Evolutionary conservation across 2,329 filamentous ascomycete genomes (phyloP).

Genomic region (Talaromyces sp.): DNA sequence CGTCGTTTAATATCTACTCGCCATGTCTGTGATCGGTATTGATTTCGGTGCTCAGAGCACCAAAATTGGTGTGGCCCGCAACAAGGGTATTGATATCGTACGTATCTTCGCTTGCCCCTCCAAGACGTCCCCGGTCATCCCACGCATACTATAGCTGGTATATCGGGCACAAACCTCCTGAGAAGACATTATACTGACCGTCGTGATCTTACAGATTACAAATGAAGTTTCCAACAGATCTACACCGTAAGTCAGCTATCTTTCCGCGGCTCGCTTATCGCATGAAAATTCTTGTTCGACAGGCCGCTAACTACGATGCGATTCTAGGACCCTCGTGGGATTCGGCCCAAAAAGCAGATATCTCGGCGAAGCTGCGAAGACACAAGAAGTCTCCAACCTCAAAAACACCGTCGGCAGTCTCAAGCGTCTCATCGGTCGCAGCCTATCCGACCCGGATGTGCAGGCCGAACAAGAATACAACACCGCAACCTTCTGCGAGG

Average conservation of each 20-base stretch:
- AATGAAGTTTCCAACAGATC: constrained; percentile 99
- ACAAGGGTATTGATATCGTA: constrained; percentile 98
- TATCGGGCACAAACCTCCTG: background rate
- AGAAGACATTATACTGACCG: background rate
- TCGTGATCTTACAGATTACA: constrained; percentile 65
- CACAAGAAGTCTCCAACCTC: constrained; percentile 97
- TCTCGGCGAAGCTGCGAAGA: constrained; percentile 93
- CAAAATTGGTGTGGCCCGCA: constrained; percentile 94
- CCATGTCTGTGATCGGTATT: constrained; percentile 68
- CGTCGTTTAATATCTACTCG: constrained; percentile 12
- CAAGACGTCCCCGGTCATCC: constrained; percentile 18
- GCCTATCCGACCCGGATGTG: constrained; percentile 84
- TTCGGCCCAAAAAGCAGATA: constrained; percentile 94
- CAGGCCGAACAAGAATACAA: constrained; percentile 89
- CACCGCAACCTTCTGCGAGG: constrained; percentile 78
- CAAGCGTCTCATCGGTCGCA: constrained; percentile 87
- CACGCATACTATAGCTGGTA: constrained; percentile 3
- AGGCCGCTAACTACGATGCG: background rate
- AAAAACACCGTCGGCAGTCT: constrained; percentile 96
- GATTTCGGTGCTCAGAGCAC: constrained; percentile 97
- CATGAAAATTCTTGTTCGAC: constrained; percentile 7
- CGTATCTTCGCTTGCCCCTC: constrained; percentile 47
- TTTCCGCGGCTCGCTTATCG: constrained; percentile 1
- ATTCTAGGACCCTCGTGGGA: constrained; percentile 76
- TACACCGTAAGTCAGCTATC: constrained; percentile 74